A percentile compares a stretch with the other conserved stretches of the same genome.
Conservation (phyloP, 2,329 filamentous ascomycete species). For the Claviceps humidiphila region DNA sequence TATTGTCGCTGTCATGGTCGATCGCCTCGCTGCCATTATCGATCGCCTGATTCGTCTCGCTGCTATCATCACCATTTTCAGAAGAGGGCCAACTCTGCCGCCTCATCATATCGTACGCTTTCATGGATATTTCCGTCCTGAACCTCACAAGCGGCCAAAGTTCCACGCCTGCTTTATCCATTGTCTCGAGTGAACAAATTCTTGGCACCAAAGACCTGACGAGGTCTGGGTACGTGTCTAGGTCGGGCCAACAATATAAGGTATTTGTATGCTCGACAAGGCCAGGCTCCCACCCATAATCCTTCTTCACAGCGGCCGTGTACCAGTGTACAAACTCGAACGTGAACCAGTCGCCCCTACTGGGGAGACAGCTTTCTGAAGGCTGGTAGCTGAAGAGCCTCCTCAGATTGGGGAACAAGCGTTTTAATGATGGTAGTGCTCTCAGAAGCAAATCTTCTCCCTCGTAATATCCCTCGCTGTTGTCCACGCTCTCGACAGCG, state of each 20-base stretch:
- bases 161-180: constrained; percentile 8
- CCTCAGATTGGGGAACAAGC: constrained; percentile 13
- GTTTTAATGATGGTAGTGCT: neutral
- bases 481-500: constrained; percentile 10
- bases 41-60: constrained; percentile 7
- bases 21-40: constrained; percentile 23
- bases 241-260: constrained; percentile 22
- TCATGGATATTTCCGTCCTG: constrained; percentile 9
- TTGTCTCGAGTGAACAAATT: neutral
- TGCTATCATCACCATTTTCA: neutral
- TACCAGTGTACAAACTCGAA: constrained; percentile 17
- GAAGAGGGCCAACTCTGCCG: neutral
- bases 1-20: constrained; percentile 1
- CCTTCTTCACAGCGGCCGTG: neutral
- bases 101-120: constrained; percentile 9
- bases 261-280: constrained; percentile 13
- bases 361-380: neutral
- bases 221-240: constrained; percentile 16
- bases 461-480: neutral
- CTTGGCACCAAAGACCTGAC: constrained; percentile 12
- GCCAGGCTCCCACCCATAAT: constrained; percentile 8
- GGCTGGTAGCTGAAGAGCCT: constrained; percentile 12
- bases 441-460: neutral
- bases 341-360: constrained; percentile 17
- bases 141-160: constrained; percentile 20